Conservation (phyloP, 495 filamentous ascomycete genomes). For the Lichina pygmaea region DNA sequence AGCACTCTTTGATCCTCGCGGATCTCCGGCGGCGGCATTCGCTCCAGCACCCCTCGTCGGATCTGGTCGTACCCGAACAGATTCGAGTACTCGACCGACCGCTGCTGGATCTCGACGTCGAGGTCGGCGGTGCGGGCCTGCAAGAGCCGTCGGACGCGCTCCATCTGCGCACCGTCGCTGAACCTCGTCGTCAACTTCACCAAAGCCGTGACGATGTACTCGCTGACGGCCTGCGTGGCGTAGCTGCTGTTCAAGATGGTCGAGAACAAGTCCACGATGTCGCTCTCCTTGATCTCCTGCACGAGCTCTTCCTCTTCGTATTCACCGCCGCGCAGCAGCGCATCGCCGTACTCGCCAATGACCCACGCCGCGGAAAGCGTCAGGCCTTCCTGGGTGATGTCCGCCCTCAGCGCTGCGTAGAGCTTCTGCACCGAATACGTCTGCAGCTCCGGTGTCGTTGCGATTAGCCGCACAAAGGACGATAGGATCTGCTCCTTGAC, state of each 20-base stretch:
- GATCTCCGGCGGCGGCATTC: constrained; percentile 93
- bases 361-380: constrained; percentile 92
- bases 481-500: constrained; percentile 95
- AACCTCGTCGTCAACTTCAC: constrained; percentile 90
- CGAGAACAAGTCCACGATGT: constrained; percentile 71
- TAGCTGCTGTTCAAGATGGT: constrained; percentile 87
- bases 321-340: constrained; percentile 60
- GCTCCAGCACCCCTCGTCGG: constrained; percentile 71
- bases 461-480: constrained; percentile 85
- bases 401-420: constrained; percentile 68
- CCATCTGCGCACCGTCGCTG: constrained; percentile 54
- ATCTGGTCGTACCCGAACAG: constrained; percentile 76
- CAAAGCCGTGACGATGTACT: constrained; percentile 84
- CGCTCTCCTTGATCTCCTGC: constrained; percentile 65
- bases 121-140: constrained; percentile 50
- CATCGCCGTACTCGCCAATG: constrained; percentile 90
- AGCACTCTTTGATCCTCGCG: constrained; percentile 76
- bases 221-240: constrained; percentile 60
- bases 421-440: constrained; percentile 92
- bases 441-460: constrained; percentile 80
- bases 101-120: constrained; percentile 86
- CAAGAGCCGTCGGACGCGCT: constrained; percentile 56
- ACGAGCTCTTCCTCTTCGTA: constrained; percentile 92
- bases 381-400: constrained; percentile 89
- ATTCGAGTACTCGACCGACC: constrained; percentile 83